Percentiles rank a stretch among this genome's conserved stretches.
Conservation (phyloP, 129 eudicot genomes). For the Lactuca saligna region DNA sequence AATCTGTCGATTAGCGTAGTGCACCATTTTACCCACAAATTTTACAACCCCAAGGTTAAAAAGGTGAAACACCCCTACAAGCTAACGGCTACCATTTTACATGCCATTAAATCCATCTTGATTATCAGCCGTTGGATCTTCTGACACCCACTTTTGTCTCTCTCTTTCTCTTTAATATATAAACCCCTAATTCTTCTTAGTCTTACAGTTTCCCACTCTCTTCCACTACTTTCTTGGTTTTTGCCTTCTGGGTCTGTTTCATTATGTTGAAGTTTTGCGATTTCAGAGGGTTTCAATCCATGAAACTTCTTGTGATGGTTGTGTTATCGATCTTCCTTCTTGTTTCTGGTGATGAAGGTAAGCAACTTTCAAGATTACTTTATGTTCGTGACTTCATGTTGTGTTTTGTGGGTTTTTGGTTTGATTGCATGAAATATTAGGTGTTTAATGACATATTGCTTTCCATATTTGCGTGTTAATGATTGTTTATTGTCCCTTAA, state of each 20-base stretch:
- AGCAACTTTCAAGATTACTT: conserved; percentile 8
- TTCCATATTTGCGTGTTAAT: background rate
- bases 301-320: conserved; percentile 4
- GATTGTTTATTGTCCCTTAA: background rate
- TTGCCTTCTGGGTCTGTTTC: conserved; percentile 12
- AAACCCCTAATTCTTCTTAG: conserved; percentile 19
- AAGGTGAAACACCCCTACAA: conserved; percentile 1
- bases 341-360: conserved; percentile 41
- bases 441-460: conserved; percentile 4
- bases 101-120: conserved; percentile 4
- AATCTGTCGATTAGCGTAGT: conserved; percentile 18
- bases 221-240: conserved; percentile 9
- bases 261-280: conserved; percentile 25
- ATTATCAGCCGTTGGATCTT: conserved; percentile 37
- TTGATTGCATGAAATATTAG: background rate
- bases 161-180: conserved; percentile 26
- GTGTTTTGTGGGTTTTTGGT: background rate
- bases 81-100: conserved; percentile 34
- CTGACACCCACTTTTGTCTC: conserved; percentile 31
- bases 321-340: conserved; percentile 12
- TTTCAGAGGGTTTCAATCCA: conserved; percentile 11
- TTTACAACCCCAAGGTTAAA: conserved; percentile 26
- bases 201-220: conserved; percentile 15
- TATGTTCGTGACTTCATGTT: conserved; percentile 1
- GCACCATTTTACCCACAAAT: conserved; percentile 29